These are phyloP conservation scores for Pichia sp. DNA, from an alignment of 1,139 yeast genomes.

Conservation along the genomic window DNA sequence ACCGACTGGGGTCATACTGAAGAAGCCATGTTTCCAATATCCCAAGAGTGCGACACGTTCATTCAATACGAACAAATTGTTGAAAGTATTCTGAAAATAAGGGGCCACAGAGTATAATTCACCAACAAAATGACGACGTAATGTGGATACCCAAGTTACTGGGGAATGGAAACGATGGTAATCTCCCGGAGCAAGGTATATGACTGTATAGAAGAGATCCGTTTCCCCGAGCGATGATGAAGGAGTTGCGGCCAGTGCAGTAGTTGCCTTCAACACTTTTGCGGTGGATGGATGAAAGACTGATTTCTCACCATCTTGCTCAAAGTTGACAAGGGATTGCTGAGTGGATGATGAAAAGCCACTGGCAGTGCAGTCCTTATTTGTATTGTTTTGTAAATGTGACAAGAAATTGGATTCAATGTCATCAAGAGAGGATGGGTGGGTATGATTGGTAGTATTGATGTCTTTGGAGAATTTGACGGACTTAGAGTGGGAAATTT, in stretches of 20 bases:
- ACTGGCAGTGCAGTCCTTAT: slow-evolving; percentile 12
- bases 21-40: slow-evolving; percentile 94
- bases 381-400: slow-evolving; percentile 14
- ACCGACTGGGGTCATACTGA: slow-evolving; percentile 98
- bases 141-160: slow-evolving; percentile 88
- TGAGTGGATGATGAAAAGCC: background rate
- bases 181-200: slow-evolving; percentile 96
- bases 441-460: background rate
- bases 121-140: slow-evolving; percentile 94
- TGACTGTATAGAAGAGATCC: slow-evolving; percentile 79
- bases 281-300: slow-evolving; percentile 29
- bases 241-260: slow-evolving; percentile 16
- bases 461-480: too few species aligned
- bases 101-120: slow-evolving; percentile 96
- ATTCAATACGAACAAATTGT: slow-evolving; percentile 82
- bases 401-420: background rate
- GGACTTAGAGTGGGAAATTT: slow-evolving; percentile 34
- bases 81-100: slow-evolving; percentile 80
- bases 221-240: too few species aligned
- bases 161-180: slow-evolving; percentile 98
- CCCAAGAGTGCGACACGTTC: slow-evolving; percentile 96
- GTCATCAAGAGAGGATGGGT: slow-evolving; percentile 1
- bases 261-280: slow-evolving; percentile 27
- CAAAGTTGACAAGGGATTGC: slow-evolving; percentile 29
- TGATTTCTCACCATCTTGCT: slow-evolving; percentile 56